Evolutionary conservation across 345 rosid species (phyloP).

Genomic region (Garcia nutans): DNA sequence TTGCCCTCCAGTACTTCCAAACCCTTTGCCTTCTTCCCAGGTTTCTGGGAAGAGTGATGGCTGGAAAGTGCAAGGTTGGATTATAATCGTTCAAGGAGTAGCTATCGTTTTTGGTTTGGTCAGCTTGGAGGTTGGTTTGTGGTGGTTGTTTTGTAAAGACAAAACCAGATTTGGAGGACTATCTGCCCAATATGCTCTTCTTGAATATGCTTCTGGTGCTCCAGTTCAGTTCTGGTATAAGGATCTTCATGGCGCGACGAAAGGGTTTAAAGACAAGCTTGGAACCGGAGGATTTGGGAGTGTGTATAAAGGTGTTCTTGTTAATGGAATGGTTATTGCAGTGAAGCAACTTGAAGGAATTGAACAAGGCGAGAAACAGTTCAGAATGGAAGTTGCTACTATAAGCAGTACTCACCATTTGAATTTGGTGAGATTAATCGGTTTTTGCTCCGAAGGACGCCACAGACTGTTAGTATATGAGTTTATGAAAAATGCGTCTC

Average conservation of each 20-base stretch:
- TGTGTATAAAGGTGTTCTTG: conserved; percentile 27
- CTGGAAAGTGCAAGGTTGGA: conserved; percentile 30
- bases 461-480: conserved; percentile 33
- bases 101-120: conserved; percentile 39
- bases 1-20: conserved; percentile 46
- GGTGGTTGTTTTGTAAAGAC: conserved; percentile 57
- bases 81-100: conserved; percentile 35
- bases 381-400: conserved; percentile 35
- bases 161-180: conserved; percentile 37
- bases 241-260: conserved; percentile 23
- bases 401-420: conserved; percentile 36
- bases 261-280: conserved; percentile 34
- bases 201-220: conserved; percentile 68
- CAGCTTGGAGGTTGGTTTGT: conserved; percentile 43
- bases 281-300: conserved; percentile 31
- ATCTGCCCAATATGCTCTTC: conserved; percentile 54
- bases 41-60: conserved; percentile 9
- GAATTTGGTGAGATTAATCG: conserved; percentile 32
- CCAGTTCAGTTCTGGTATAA: conserved; percentile 29
- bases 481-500: conserved; percentile 33
- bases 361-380: conserved; percentile 34
- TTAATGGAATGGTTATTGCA: conserved; percentile 23
- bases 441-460: conserved; percentile 32
- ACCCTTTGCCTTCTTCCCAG: conserved; percentile 19
- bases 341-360: conserved; percentile 36